A percentile compares a stretch with the other conserved stretches of the same genome.
Evolutionary conservation across 1,284 basidiomycete species (phyloP).

Genomic region (Testicularia cyperi): DNA sequence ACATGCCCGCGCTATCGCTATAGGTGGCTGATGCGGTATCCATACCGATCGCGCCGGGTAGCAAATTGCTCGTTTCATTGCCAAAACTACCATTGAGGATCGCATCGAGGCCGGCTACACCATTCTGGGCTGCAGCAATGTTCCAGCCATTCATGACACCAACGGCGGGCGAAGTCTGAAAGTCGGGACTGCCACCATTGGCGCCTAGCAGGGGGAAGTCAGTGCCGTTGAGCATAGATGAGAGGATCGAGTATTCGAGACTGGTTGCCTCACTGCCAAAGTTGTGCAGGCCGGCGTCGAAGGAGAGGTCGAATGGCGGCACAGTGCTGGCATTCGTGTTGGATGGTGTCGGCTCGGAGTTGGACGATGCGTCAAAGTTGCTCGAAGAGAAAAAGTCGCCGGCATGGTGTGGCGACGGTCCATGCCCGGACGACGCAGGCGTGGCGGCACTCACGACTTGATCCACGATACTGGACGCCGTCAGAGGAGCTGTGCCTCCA

Average conservation of each 20-base stretch:
- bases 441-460: slow-evolving; percentile 19
- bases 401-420: slow-evolving; percentile 30
- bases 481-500: background rate
- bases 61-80: slow-evolving; percentile 5
- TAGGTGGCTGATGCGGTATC: slow-evolving; percentile 28
- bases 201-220: slow-evolving; percentile 41
- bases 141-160: slow-evolving; percentile 47
- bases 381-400: slow-evolving; percentile 24
- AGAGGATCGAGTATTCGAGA: slow-evolving; percentile 86
- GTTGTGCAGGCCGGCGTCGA: slow-evolving; percentile 68
- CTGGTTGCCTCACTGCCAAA: slow-evolving; percentile 85
- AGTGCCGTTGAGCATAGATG: slow-evolving; percentile 70
- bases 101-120: slow-evolving; percentile 6
- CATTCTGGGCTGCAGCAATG: slow-evolving; percentile 7
- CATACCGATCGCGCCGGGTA: slow-evolving; percentile 17
- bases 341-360: slow-evolving; percentile 5
- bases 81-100: slow-evolving; percentile 7
- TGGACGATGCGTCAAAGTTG: slow-evolving; percentile 24
- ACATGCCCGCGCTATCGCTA: slow-evolving; percentile 25
- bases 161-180: slow-evolving; percentile 38
- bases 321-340: slow-evolving; percentile 2
- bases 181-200: slow-evolving; percentile 40
- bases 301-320: slow-evolving; percentile 61
- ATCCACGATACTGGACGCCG: slow-evolving; percentile 27
- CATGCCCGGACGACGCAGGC: slow-evolving; percentile 28